Evolutionary conservation across 2,329 filamentous ascomycete species (phyloP).

Genomic region (Penicillium oxalicum): DNA sequence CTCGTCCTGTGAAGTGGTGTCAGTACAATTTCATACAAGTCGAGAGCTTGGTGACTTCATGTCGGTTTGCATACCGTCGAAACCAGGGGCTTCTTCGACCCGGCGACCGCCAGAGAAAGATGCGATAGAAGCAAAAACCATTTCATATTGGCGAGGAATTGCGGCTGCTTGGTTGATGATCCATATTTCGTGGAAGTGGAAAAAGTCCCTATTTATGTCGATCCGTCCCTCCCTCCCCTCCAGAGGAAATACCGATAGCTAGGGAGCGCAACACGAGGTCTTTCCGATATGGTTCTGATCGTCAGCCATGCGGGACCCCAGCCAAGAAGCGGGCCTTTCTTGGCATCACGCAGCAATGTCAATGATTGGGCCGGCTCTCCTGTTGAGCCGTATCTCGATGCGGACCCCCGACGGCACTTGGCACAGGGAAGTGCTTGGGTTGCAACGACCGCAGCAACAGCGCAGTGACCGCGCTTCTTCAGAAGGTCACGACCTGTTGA

Average conservation of each 20-base stretch:
- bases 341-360: constrained; percentile 6
- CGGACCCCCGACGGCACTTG: constrained; percentile 15
- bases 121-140: constrained; percentile 6
- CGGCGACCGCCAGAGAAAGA: constrained; percentile 8
- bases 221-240: background rate
- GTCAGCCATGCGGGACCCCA: background rate
- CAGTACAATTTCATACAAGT: background rate
- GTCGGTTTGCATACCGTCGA: constrained; percentile 8
- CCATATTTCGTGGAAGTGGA: background rate
- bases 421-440: constrained; percentile 10
- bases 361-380: constrained; percentile 6
- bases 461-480: constrained; percentile 2
- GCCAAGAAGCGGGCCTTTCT: constrained; percentile 10
- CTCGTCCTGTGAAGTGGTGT: constrained; percentile 9
- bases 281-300: background rate
- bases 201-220: background rate
- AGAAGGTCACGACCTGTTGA: too few species aligned
- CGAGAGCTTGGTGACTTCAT: background rate
- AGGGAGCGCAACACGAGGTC: constrained; percentile 1
- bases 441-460: constrained; percentile 5
- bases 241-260: constrained; percentile 4
- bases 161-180: background rate
- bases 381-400: constrained; percentile 1
- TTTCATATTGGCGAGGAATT: constrained; percentile 10
- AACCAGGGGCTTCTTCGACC: constrained; percentile 10